Evolutionary conservation across 2,329 filamentous ascomycete species (phyloP), one percentile per base, ranked within the genome.

Genomic region (Calonectria fujianensis): DNA sequence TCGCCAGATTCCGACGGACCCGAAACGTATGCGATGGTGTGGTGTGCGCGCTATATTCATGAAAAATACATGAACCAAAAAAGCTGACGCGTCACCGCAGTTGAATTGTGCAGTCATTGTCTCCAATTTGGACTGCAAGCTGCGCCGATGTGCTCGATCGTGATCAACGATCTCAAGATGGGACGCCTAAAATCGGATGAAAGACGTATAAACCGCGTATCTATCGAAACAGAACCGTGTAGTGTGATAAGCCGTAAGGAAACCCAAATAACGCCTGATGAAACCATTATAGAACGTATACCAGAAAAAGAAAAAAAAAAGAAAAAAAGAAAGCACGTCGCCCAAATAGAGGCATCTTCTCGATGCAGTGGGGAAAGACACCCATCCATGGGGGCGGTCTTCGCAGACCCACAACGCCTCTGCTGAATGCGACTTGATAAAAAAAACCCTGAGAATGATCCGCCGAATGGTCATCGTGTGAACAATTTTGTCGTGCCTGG

Each of bases 401-500:
- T 29, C 66, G n/a, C 35, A n/a, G 27, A 65, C 20, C 65, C 70
- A 41, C 31, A 51, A 69, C 66, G 45, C 69, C 70, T 78, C 68
- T 69, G 73, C 74, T 72, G 72, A 69, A 72, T 74, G 73, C 75
- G 72, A 72, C 76, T 24, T 57, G 64, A 48, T 51, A 74, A 74
- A 81, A 75, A 69, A 75, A 81, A 77, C 74, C 79, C 78, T 76
- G 79, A 80, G 76, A 80, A 78, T 76, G 74, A 80, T 81, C 76
- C 78, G 77, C 80, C 75, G 76, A 81, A 81, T 75, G 75, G 75
- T 81, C 77, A 80, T 80, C 70, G 77, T 78, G 75, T 81, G 76
- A 81, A 80, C 76, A 81, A 81, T 81, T 80, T 84, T 84, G 81
- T 84, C 84, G 83, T 85, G 82, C 78, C 81, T 80, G 84, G 52